Base-by-base conservation (phyloP, 768 basidiomycete genomes). In the Naematelia aurantialba region DNA sequence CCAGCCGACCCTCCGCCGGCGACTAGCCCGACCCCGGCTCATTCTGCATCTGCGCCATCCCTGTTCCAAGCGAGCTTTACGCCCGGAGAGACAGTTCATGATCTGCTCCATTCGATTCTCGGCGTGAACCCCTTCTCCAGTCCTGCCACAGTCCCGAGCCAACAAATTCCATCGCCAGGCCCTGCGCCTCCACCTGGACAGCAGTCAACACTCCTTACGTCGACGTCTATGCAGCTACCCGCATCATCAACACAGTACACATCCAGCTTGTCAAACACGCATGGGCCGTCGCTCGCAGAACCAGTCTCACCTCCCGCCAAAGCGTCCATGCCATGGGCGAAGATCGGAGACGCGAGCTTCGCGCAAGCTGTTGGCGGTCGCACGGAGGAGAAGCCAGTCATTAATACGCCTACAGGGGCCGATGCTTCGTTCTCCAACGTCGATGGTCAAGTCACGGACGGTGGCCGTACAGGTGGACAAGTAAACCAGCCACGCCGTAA, bases 11-110 rank as follows among this genome's bases (percentile, higher is more conserved):
- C 52, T n/a, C 30, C 19, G 22, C 52, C 52, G 3, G 5, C 50
- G 13, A 48, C 19, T 44, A 21, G 49, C 25, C 13, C 46, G 14
- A 54, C 60, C 29, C 25, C 60, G 13, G 21, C 42, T n/a, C 42
- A 52, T 1, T 25, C 45, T 22, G 21, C 44, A 34, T 21, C 48
- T 14, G 52, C 62, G 14, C 59, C 62, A 2, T 58, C 62, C 8
- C 52, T 48, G 11, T 27, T 49, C 1, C n/a, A 34, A 11, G n/a
- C 19, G 47, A 5, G 27, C 55, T 31, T 21, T 11, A 13, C 65
- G 19, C 69, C 69, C 8, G 69, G 69, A n/a, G 64, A 72, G 42
- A 72, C 67, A 3, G 70, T 65, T 3, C 66, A 68, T 25, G 68
- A 72, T 53, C 59, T 72, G 14, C 55, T 72, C 12, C 67, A 59